Conservation (phyloP, 441 rosid genomes). For the Corymbia citriodora region DNA sequence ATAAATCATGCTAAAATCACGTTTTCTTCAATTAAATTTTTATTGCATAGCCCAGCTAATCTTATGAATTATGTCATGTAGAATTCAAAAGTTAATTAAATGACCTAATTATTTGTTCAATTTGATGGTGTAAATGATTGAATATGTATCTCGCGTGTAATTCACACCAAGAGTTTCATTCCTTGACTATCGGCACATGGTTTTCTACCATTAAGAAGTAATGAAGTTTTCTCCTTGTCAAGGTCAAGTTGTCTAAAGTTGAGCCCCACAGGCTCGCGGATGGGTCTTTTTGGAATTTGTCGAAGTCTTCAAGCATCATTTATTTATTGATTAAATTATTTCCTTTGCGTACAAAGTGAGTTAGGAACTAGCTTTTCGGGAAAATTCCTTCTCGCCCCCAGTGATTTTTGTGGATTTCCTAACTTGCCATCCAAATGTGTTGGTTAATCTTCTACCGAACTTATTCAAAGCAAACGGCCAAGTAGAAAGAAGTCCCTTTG, state of each 20-base stretch:
- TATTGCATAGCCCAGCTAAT: too few relatives aligned
- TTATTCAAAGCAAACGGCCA: too few relatives aligned
- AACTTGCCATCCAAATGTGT: background rate
- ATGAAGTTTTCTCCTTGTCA: background rate
- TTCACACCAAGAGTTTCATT: background rate
- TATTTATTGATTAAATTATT: background rate
- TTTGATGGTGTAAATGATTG: background rate
- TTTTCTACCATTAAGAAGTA: background rate
- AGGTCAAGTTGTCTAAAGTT: background rate
- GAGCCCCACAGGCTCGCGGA: accelerated
- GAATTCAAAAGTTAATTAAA: background rate
- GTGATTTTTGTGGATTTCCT: background rate
- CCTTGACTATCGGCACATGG: background rate
- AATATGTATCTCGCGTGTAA: too few relatives aligned
- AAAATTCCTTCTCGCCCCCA: background rate
- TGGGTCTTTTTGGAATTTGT: background rate
- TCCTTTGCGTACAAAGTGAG: background rate
- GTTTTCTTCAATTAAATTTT: background rate
- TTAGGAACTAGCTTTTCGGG: background rate
- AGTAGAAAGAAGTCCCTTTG: too few relatives aligned
- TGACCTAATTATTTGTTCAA: too few relatives aligned
- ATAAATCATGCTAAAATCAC: accelerated
- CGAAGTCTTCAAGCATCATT: background rate
- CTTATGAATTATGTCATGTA: background rate
- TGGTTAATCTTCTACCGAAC: background rate